Evolutionary conservation across 306 rosid genomes (phyloP), one percentile per base, ranked within the genome.

Genomic region (Cicer chorassanicum): DNA sequence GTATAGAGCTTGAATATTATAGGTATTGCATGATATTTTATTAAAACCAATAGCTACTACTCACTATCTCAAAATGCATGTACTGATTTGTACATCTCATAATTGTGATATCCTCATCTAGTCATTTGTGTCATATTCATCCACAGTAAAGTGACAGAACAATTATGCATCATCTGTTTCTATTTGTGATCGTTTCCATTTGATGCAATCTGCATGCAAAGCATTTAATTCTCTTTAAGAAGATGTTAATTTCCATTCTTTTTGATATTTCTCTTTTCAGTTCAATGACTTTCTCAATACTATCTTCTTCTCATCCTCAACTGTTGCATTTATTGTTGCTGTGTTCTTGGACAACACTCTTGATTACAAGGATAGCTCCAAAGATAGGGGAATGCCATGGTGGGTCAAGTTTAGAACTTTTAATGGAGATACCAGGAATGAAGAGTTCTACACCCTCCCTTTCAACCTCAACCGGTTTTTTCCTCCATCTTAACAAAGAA

Each of bases 371-470:
- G 85, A 89, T 19, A 90, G 97, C 41, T 95, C 89, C 7, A 89
- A 88, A 76, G 99, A 95, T 72, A 85, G 99, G 67, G 99, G 99
- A 78, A 92, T 95, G 99, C 97, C 99, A 64, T 95, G 99, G 99
- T 95, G 99, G 99, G 91, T 82, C 69, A 95, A 88, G 70, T 95
- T 95, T 79, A 68, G 98, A 74, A 74, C 96, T 39, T 95, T 95
- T 54, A 88, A 90, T 81, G 99, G 97, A 56, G 99, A 95, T 67
- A 78, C 87, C 79, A 51, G 98, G 46, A 95, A 92, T 66, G 99
- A 95, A 67, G 99, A 95, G 87, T 95, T 95, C 81, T 95, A 95
- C 83, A 92, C 98, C 42, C 97, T 95, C 4, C 99, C 99, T 53
- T 95, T 95, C 87, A 95, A 95, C 89, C 99, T 95, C 54, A 88